Percentiles rank a stretch among this genome's conserved stretches.
These are phyloP conservation scores for Aegilops speltoides DNA, from an alignment of 176 grass and related monocot genomes.

Conservation along the genomic window DNA sequence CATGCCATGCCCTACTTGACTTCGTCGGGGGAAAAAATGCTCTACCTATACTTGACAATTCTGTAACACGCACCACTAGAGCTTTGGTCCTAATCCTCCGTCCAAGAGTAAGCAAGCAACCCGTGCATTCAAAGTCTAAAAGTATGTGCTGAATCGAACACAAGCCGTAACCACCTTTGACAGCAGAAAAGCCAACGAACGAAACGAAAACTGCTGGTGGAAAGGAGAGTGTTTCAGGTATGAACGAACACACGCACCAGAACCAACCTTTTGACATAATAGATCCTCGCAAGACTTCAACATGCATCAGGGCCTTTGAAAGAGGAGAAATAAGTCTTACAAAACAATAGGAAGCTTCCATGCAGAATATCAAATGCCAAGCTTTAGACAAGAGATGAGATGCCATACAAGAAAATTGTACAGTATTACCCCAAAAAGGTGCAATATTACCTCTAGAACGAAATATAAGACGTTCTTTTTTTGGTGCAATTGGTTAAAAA, in stretches of 20 bases:
- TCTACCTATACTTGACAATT: background rate
- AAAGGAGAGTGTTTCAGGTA: conserved; percentile 25
- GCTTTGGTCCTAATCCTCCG: conserved; percentile 5
- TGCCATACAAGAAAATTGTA: too few species aligned
- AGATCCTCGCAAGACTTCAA: conserved; percentile 22
- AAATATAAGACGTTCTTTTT: too few species aligned
- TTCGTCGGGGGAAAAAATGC: too few species aligned
- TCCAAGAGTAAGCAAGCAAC: conserved; percentile 1
- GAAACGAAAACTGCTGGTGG: background rate
- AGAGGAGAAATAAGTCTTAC: background rate
- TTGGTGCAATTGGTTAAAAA: too few species aligned
- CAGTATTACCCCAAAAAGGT: too few species aligned
- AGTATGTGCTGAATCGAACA: background rate
- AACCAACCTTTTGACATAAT: background rate
- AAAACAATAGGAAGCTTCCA: background rate
- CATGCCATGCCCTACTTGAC: background rate
- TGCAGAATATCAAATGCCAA: background rate
- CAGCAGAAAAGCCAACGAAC: conserved; percentile 7
- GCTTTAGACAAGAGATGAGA: background rate
- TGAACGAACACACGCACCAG: background rate
- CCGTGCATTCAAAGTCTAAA: background rate
- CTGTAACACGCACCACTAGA: background rate
- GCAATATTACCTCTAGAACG: too few species aligned
- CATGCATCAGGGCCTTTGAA: background rate
- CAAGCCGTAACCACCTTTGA: conserved; percentile 16